Base-by-base conservation (phyloP, 2,329 filamentous ascomycete genomes). In the Aureobasidium sp. region DNA sequence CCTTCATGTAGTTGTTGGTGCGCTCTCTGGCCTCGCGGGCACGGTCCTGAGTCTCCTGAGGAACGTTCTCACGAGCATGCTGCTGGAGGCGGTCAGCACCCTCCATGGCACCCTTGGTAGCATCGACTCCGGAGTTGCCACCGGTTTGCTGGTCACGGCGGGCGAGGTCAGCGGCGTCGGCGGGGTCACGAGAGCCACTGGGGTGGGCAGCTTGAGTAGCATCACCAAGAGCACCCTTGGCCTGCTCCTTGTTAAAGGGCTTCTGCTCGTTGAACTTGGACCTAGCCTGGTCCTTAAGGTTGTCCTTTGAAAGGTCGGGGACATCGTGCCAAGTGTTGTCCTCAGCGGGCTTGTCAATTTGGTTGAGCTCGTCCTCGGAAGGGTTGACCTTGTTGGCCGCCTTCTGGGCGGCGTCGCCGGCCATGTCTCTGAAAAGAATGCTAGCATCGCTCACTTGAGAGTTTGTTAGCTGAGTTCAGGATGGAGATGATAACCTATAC, bases 321-420 rank as follows among this genome's bases (percentile, higher is more conserved):
- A 85, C 83, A 62, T 97, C 91, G 69, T 97, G 90, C 94, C 94
- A 99, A 17, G 87, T 89, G 76, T 97, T 94, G 70, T 96, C 92
- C 19, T 89, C 85, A 2, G 94, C 94, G 1, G 94, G 85, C n/a
- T 79, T 73, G 67, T 97, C 93, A 37, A 97, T 85, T 69, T 91
- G 86, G 9, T 78, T 72, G 22, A 97, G 81, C 64, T 88, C 79
- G 0, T 96, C 89, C 62, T 95, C 84, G 1, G 83, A 85, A 2
- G 94, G 94, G 58, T 88, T 88, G 56, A 97, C 82, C 68, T 79
- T 84, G 69, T 80, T 79, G 62, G 92, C 91, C 7, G 88, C 88
- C 70, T 89, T 93, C 65, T 83, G 82, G 12, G 94, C 92, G 29
- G 89, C 90, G 75, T 99, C 94, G 58, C 91, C 90, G 63, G 89